Evolutionary conservation across 176 grass and related monocot genomes (phyloP).

Genomic region (Alopecurus myosuroides): DNA sequence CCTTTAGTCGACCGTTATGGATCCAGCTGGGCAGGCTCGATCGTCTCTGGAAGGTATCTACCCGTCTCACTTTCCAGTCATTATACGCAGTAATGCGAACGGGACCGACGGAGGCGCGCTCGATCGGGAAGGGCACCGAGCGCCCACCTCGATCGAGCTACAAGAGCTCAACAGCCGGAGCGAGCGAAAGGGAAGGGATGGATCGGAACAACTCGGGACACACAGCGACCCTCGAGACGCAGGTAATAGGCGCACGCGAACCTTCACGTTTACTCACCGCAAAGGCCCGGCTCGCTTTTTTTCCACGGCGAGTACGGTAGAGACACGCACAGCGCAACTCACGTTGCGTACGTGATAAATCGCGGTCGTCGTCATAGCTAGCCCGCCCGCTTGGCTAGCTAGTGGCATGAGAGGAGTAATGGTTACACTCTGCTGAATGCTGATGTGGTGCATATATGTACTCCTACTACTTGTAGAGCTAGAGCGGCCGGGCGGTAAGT

Average conservation of each 20-base stretch:
- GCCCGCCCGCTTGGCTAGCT: neutral
- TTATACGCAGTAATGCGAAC: neutral
- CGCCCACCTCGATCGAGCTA: neutral
- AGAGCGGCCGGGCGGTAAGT: neutral
- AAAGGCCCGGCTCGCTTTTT: neutral
- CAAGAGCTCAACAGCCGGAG: neutral
- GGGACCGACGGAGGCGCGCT: neutral
- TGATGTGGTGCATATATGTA: neutral
- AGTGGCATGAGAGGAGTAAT: neutral
- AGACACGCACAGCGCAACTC: neutral
- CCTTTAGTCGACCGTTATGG: neutral
- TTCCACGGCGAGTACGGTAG: neutral
- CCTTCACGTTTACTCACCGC: neutral
- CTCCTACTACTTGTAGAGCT: no score
- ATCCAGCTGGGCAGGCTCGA: neutral
- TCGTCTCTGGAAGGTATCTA: neutral
- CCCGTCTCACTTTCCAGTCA: neutral
- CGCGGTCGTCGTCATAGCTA: neutral
- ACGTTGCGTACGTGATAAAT: neutral
- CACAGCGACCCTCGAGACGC: neutral
- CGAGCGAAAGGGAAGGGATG: neutral
- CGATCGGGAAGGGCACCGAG: neutral
- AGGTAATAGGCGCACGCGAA: neutral
- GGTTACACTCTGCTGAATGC: neutral
- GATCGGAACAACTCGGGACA: neutral